A percentile compares a stretch with the other conserved stretches of the same genome.
phyloP scores from a whole-genome alignment of 495 filamentous ascomycete genomes.

The Tuber melanosporum region DNA sequence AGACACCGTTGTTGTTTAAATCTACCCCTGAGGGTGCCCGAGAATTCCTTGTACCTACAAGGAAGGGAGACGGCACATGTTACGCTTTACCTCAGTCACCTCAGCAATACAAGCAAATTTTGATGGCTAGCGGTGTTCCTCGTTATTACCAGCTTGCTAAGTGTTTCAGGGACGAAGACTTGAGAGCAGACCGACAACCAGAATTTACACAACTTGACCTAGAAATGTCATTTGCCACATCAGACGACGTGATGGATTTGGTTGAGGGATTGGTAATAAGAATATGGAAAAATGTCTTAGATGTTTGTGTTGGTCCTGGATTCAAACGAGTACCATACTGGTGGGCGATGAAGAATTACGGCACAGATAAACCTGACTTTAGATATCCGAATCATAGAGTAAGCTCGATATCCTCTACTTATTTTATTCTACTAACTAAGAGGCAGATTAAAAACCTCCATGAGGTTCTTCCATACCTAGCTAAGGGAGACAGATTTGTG shows the following conservation, averaged over 20 bases:
- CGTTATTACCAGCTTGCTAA: constrained; percentile 87
- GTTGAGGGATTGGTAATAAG: constrained; percentile 60
- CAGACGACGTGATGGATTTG: constrained; percentile 63
- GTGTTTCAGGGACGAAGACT: constrained; percentile 94
- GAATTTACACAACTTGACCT: constrained; percentile 97
- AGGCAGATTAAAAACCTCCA: constrained; percentile 55
- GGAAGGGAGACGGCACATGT: constrained; percentile 54
- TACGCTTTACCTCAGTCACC: constrained; percentile 95
- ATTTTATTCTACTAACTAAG: constrained; percentile 26
- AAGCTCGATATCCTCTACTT: constrained; percentile 9
- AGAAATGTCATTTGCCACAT: constrained; percentile 77
- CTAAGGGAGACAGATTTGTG: constrained; percentile 10
- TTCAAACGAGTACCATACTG: constrained; percentile 65
- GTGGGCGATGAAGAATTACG: constrained; percentile 71
- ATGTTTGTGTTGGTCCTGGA: constrained; percentile 31
- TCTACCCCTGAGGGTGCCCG: constrained; percentile 93
- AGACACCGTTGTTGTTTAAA: constrained; percentile 93
- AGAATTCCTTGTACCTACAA: constrained; percentile 90
- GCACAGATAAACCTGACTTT: constrained; percentile 87
- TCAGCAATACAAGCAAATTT: constrained; percentile 96
- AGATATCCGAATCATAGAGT: constrained; percentile 47
- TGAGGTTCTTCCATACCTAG: constrained; percentile 18
- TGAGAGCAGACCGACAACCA: constrained; percentile 86
- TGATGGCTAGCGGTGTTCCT: constrained; percentile 81
- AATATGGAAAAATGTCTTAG: constrained; percentile 49